A percentile compares a stretch with the other conserved stretches of the same genome.
Conservation (phyloP, 176 grass and related monocot genomes). For the Musa schizocarpa region DNA sequence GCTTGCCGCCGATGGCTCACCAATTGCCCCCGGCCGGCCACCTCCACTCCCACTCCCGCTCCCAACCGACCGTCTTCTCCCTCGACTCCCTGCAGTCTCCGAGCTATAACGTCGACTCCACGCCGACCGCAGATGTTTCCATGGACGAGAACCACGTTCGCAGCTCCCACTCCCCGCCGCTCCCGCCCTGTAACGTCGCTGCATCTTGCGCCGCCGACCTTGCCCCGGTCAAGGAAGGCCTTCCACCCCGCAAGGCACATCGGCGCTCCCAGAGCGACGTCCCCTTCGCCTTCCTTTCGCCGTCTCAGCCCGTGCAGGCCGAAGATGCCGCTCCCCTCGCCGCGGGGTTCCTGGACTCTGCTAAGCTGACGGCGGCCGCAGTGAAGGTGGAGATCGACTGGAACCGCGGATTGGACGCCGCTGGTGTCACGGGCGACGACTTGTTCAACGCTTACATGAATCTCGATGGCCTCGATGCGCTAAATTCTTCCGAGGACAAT, state of each 20-base stretch:
- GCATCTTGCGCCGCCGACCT: not conserved
- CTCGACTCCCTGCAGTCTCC: constrained; percentile 1
- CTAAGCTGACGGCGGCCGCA: constrained; percentile 22
- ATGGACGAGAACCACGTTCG: constrained; percentile 34
- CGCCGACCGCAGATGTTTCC: not conserved
- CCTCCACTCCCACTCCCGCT: constrained; percentile 13
- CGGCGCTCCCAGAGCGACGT: constrained; percentile 81
- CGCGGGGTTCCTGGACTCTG: not conserved
- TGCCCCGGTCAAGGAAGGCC: not conserved
- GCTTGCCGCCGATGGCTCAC: not conserved
- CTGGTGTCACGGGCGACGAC: constrained; percentile 30
- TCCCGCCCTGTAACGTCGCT: not conserved
- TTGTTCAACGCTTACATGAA: constrained; percentile 80
- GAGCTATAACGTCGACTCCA: not conserved
- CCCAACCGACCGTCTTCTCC: constrained; percentile 35
- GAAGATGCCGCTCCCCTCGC: not conserved
- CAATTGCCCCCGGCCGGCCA: constrained; percentile 39
- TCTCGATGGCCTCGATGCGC: constrained; percentile 68
- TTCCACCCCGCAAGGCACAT: constrained; percentile 54
- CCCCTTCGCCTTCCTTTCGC: constrained; percentile 39
- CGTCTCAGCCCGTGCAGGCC: not conserved
- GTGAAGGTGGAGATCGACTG: constrained; percentile 37
- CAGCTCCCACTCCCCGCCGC: not conserved
- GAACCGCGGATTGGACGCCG: constrained; percentile 25
- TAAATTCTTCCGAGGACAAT: constrained; percentile 67